phyloP scores from a whole-genome alignment of 768 basidiomycete genomes.

The Pulveroboletus sp. region DNA sequence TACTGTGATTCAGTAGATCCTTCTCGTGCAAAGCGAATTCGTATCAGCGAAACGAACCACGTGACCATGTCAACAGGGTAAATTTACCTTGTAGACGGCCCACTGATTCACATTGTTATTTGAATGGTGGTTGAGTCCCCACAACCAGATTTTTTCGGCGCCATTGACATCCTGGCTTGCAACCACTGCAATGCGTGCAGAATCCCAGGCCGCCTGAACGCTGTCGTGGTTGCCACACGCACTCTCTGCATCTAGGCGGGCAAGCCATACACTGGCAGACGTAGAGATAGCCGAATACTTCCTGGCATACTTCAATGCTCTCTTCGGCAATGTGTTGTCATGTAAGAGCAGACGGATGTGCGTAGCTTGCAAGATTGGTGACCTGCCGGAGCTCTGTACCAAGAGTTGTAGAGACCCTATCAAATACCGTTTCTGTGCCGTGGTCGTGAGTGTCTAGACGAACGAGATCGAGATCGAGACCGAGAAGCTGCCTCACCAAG shows the following conservation, averaged over 20 bases:
- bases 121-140: constrained; percentile 40
- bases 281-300: constrained; percentile 42
- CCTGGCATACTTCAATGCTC: constrained; percentile 37
- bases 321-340: constrained; percentile 24
- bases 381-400: constrained; percentile 19
- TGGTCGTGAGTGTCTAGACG: constrained; percentile 1
- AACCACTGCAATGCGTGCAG: constrained; percentile 38
- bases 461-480: not conserved
- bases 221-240: constrained; percentile 20
- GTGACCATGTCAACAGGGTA: not conserved
- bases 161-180: constrained; percentile 20
- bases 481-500: constrained; percentile 24
- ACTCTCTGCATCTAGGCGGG: constrained; percentile 44
- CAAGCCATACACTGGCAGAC: constrained; percentile 48
- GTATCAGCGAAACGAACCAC: not conserved
- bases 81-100: constrained; percentile 33
- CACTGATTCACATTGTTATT: constrained; percentile 15
- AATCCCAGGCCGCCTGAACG: constrained; percentile 36
- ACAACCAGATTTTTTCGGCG: constrained; percentile 46
- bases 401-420: constrained; percentile 39
- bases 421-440: constrained; percentile 51
- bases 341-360: constrained; percentile 34
- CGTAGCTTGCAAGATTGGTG: constrained; percentile 32
- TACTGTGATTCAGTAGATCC: constrained; percentile 44
- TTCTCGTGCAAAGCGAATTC: constrained; percentile 17